phyloP scores from a whole-genome alignment of 73 alveolate species.

The Tetrahymena thermophila region DNA sequence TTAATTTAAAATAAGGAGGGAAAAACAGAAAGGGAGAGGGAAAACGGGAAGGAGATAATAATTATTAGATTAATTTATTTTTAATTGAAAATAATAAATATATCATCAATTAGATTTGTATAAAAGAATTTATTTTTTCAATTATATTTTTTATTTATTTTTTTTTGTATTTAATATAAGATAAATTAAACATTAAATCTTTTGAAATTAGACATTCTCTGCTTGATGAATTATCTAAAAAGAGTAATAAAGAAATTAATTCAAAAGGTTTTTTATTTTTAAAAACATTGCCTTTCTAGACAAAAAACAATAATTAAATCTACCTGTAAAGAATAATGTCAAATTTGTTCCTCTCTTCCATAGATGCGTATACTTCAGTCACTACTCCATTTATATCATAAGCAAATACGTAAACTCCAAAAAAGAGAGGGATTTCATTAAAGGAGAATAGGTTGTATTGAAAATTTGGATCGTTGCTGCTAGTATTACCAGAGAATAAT shows the following conservation, averaged over 20 bases:
- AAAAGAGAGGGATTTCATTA: background rate
- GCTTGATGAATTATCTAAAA: background rate
- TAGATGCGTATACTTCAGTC: background rate
- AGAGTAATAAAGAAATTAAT: background rate
- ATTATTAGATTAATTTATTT: background rate
- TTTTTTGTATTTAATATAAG: no score
- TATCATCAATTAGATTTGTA: background rate
- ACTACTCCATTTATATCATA: background rate
- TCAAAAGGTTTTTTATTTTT: background rate
- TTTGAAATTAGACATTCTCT: background rate
- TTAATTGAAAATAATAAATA: no score
- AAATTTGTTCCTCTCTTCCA: background rate
- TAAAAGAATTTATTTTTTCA: background rate
- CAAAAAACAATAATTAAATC: background rate
- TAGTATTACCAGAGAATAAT: background rate
- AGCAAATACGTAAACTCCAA: background rate
- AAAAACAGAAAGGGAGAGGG: background rate
- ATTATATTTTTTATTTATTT: no score
- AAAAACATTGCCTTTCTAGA: background rate
- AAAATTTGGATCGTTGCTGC: background rate
- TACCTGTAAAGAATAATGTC: background rate
- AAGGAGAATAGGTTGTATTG: background rate
- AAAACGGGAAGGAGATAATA: background rate
- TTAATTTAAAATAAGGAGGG: background rate
- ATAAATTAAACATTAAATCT: background rate